phyloP scores from a whole-genome alignment of 2,329 filamentous ascomycete genomes.

The Paecilomyces sp. region DNA sequence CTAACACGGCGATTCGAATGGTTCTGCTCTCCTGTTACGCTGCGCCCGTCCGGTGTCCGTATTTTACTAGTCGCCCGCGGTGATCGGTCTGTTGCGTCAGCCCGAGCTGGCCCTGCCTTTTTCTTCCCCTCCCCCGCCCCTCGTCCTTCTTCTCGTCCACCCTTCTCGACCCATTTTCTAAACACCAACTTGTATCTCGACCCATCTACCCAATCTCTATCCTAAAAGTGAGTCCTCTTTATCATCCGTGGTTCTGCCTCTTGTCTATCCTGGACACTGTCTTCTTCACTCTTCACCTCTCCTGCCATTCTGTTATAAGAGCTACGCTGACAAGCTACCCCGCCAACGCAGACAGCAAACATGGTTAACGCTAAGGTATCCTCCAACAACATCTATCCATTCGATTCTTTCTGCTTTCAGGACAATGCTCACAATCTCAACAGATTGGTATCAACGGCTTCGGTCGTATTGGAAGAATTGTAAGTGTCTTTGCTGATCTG shows the following conservation, averaged over 20 bases:
- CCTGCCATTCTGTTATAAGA: conserved; percentile 3
- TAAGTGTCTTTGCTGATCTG: conserved; percentile 24
- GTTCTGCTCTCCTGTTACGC: not conserved
- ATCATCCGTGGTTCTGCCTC: not conserved
- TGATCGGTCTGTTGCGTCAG: conserved; percentile 22
- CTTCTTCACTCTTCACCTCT: not conserved
- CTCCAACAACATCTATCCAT: not conserved
- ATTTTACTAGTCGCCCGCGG: conserved; percentile 9
- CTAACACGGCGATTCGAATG: not conserved
- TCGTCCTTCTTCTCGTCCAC: conserved; percentile 9
- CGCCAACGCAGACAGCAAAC: conserved; percentile 20
- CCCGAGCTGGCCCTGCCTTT: conserved; percentile 27
- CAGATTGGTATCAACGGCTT: conserved; percentile 99
- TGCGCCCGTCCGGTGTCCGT: conserved; percentile 22
- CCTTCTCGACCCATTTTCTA: not conserved
- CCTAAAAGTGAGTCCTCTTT: conserved; percentile 1
- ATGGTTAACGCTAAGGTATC: conserved; percentile 29
- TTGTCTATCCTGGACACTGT: not conserved
- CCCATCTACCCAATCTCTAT: not conserved
- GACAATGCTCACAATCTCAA: conserved; percentile 36
- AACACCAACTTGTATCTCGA: not conserved
- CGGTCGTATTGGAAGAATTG: conserved; percentile 97
- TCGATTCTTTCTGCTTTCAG: not conserved
- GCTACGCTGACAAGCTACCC: conserved; percentile 20
- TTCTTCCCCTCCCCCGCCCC: conserved; percentile 20